Conservation (phyloP, 441 rosid genomes). For the Populus tomentosa region DNA sequence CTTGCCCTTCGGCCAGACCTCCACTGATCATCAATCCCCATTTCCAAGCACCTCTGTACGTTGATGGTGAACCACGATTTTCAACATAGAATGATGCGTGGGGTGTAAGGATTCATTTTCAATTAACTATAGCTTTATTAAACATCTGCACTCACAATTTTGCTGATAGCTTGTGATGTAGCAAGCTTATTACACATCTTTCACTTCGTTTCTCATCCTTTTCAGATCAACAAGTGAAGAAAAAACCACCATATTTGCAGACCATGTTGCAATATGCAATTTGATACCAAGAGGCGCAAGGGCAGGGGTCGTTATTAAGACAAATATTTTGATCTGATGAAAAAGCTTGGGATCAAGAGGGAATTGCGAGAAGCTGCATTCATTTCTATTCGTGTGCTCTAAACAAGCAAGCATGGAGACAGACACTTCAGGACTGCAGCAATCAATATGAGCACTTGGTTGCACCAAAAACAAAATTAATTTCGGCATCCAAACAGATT, state of each 20-base stretch:
- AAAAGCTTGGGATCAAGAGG: not conserved
- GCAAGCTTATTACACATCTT: not conserved
- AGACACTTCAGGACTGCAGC: not conserved
- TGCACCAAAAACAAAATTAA: no score
- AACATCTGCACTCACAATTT: no score
- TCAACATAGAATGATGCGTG: conserved; percentile 18
- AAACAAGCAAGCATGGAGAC: no score
- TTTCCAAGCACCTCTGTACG: conserved; percentile 21
- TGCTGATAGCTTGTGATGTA: not conserved
- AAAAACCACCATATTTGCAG: not conserved
- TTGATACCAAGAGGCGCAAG: not conserved
- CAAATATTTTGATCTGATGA: not conserved
- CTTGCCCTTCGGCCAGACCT: conserved; percentile 17
- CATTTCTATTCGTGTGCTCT: no score
- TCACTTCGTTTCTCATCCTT: not conserved
- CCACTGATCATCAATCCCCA: conserved; percentile 29
- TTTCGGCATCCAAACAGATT: no score
- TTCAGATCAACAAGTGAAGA: conserved; percentile 22
- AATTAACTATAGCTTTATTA: not conserved
- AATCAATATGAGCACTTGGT: not conserved
- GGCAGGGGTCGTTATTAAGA: not conserved
- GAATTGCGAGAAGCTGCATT: no score
- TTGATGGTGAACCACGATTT: conserved; percentile 15
- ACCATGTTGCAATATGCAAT: not conserved
- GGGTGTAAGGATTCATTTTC: conserved; percentile 19